Conservation (phyloP, 257 asterid species). For the Voacanga thouarsii region DNA sequence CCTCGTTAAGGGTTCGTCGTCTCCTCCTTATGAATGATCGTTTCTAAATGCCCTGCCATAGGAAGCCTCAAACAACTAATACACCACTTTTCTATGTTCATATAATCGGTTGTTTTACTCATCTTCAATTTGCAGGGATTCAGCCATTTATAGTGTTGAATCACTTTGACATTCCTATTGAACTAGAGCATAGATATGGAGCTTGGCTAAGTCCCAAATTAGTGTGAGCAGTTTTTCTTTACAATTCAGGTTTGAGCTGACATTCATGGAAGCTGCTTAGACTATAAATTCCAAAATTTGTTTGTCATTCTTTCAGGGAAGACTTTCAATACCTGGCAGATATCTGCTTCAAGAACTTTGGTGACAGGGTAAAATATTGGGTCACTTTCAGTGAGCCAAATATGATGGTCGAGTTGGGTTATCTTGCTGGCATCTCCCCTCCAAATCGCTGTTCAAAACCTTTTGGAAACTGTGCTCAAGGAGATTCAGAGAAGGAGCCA, state of each 20-base stretch:
- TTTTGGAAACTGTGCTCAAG: conserved; percentile 19
- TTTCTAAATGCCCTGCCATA: not conserved
- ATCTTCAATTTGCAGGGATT: conserved; percentile 8
- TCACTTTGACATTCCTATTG: conserved; percentile 23
- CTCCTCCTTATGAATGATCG: too few relatives aligned
- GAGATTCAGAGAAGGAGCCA: conserved; percentile 25
- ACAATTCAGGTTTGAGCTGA: not conserved
- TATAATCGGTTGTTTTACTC: not conserved
- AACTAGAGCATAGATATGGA: conserved; percentile 14
- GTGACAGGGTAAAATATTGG: conserved; percentile 14
- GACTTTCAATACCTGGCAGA: conserved; percentile 18
- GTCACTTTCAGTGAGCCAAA: conserved; percentile 18
- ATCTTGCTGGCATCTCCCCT: conserved; percentile 1
- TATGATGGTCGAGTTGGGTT: not conserved
- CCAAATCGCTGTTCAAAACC: conserved; percentile 18
- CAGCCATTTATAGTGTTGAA: conserved; percentile 15
- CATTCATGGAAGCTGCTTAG: not conserved
- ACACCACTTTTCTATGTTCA: not conserved
- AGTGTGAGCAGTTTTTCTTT: conserved; percentile 10
- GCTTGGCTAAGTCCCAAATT: conserved; percentile 20
- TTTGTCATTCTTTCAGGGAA: conserved; percentile 12
- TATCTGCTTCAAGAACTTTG: conserved; percentile 22
- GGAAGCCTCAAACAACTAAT: not conserved
- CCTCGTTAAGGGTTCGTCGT: conserved; percentile 36
- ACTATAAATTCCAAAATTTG: not conserved